Percentiles rank a stretch among this genome's conserved stretches.
Evolutionary conservation across 164 flowering plant species (phyloP).

Genomic region (Kalanchoe fedtschenkoi): DNA sequence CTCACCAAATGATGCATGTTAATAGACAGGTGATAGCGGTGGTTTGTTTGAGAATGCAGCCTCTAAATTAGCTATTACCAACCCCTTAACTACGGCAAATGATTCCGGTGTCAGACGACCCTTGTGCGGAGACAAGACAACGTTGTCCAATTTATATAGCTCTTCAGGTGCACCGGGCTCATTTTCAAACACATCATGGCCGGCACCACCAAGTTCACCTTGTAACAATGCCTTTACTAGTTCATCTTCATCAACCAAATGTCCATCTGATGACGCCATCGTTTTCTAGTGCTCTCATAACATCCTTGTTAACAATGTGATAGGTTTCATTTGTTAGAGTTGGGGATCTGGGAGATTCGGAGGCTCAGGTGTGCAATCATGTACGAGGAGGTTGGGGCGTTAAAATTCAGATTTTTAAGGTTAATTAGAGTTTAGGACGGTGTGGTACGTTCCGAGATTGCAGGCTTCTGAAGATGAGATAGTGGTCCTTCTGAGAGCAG

Average conservation of each 20-base stretch:
- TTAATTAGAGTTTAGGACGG: no score
- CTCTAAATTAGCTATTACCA: conserved; percentile 22
- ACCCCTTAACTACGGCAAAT: conserved; percentile 10
- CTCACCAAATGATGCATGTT: no score
- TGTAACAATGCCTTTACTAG: conserved; percentile 26
- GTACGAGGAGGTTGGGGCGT: no score
- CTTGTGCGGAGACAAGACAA: conserved; percentile 36
- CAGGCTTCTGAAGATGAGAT: no score
- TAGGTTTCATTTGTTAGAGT: conserved; percentile 26
- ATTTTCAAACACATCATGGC: conserved; percentile 47
- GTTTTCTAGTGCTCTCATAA: conserved; percentile 28
- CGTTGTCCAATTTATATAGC: conserved; percentile 32
- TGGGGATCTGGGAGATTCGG: no score
- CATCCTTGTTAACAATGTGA: conserved; percentile 35
- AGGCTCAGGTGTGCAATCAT: no score
- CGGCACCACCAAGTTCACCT: conserved; percentile 36
- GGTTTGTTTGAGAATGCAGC: conserved; percentile 37
- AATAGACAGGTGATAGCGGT: conserved; percentile 11
- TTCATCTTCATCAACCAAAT: conserved; percentile 32
- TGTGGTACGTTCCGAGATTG: no score
- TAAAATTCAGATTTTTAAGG: no score
- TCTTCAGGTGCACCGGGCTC: conserved; percentile 38
- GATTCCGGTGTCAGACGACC: conserved; percentile 30
- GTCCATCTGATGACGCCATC: conserved; percentile 37
- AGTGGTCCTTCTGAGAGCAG: no score